Conservation (phyloP, 306 rosid species). For the Calophaca sinica region DNA sequence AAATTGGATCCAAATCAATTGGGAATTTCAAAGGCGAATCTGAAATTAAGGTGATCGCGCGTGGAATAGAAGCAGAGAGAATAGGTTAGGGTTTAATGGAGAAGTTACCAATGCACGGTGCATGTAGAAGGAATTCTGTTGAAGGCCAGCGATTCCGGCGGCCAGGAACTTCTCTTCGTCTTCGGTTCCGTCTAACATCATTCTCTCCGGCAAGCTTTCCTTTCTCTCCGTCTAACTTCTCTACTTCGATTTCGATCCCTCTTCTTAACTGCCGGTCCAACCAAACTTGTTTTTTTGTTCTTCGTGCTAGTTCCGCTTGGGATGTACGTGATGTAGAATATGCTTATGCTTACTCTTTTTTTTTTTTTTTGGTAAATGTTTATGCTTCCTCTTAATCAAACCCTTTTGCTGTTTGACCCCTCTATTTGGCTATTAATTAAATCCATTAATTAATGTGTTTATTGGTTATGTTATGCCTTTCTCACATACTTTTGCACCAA, state of each 20-base stretch:
- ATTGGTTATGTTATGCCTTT: neutral
- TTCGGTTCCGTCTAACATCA: slow-evolving; percentile 84
- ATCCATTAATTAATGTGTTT: neutral
- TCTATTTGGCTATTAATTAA: neutral
- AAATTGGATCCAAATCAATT: slow-evolving; percentile 35
- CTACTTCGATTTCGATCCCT: slow-evolving; percentile 15
- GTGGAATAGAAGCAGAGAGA: slow-evolving; percentile 22
- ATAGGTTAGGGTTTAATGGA: slow-evolving; percentile 36
- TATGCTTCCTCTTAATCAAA: slow-evolving; percentile 10
- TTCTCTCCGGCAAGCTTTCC: slow-evolving; percentile 26
- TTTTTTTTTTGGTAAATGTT: no score
- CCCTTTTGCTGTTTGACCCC: neutral
- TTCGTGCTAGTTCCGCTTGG: slow-evolving; percentile 22
- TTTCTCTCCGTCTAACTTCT: slow-evolving; percentile 30
- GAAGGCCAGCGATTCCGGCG: slow-evolving; percentile 98
- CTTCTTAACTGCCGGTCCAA: slow-evolving; percentile 46
- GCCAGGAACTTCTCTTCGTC: slow-evolving; percentile 96
- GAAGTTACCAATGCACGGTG: slow-evolving; percentile 92
- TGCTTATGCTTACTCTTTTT: slow-evolving; percentile 26
- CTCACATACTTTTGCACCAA: neutral
- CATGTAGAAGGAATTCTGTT: slow-evolving; percentile 96
- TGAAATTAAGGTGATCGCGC: slow-evolving; percentile 23
- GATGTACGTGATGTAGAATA: slow-evolving; percentile 28
- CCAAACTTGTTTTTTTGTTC: slow-evolving; percentile 1
- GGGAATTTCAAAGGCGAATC: slow-evolving; percentile 5